Percentiles rank a stretch among this genome's conserved stretches.
Evolutionary conservation across 2,329 filamentous ascomycete genomes (phyloP).

Genomic region (Colletotrichum destructivum): DNA sequence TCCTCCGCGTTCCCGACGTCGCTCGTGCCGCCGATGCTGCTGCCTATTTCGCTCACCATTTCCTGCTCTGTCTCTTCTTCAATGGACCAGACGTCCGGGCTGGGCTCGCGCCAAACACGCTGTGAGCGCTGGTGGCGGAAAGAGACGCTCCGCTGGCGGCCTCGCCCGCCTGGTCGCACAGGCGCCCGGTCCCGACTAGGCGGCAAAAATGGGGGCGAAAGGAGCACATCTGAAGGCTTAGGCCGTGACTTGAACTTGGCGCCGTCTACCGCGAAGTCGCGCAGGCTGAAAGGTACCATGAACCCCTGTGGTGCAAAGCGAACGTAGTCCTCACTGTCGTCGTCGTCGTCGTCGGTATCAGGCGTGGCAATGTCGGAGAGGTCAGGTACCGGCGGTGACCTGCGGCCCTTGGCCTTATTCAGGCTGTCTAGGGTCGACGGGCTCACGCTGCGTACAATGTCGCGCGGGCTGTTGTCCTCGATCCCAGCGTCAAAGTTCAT

Average conservation of each 20-base stretch:
- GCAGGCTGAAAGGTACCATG: slow-evolving; percentile 58
- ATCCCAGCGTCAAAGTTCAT: slow-evolving; percentile 72
- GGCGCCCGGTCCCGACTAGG: slow-evolving; percentile 48
- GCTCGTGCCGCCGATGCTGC: slow-evolving; percentile 49
- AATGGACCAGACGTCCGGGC: slow-evolving; percentile 73
- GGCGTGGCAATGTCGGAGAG: slow-evolving; percentile 60
- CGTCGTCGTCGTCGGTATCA: slow-evolving; percentile 62
- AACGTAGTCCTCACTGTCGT: slow-evolving; percentile 67
- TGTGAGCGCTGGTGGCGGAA: slow-evolving; percentile 57
- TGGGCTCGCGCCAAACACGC: slow-evolving; percentile 70
- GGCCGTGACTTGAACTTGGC: slow-evolving; percentile 46
- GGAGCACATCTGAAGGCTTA: slow-evolving; percentile 51
- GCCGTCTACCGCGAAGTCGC: slow-evolving; percentile 58
- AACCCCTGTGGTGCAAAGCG: slow-evolving; percentile 61
- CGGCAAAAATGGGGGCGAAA: slow-evolving; percentile 51
- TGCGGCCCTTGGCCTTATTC: slow-evolving; percentile 57
- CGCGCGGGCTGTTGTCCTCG: slow-evolving; percentile 63
- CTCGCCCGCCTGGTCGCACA: slow-evolving; percentile 48
- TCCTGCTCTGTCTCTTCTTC: slow-evolving; percentile 72
- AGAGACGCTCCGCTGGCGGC: slow-evolving; percentile 49
- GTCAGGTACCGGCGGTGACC: slow-evolving; percentile 54
- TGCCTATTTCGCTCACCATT: slow-evolving; percentile 60
- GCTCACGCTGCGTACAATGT: slow-evolving; percentile 68
- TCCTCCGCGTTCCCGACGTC: slow-evolving; percentile 45
- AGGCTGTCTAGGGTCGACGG: slow-evolving; percentile 70